Evolutionary conservation across 106 monocot genomes (phyloP), one percentile per base, ranked within the genome.

Genomic region (Phalaenopsis aphrodite): DNA sequence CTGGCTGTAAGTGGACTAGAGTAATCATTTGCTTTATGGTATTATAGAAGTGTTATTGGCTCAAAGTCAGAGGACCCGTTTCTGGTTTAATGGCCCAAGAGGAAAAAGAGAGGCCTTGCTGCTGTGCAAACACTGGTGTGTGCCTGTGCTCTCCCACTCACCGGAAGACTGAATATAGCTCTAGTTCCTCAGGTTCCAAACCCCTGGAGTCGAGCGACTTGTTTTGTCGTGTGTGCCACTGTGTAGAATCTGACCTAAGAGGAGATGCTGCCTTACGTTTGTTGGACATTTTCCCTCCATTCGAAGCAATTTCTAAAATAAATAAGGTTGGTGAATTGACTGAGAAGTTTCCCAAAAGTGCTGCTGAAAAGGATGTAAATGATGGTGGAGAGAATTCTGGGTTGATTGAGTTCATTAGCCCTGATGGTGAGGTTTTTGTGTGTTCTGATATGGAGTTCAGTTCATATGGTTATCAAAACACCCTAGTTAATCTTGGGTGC

Each of bases 171-270:
- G 73, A n/a, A 9, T 57, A 80, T 37, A 65, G 7, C 55, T 66
- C 78, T 58, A 78, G 76, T 42, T 46, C 75, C 74, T 61, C 80
- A 78, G 48, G 64, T 80, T 41, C 6, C 81, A 86, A 89, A 49
- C 82, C 12, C 14, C 52, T 79, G 37, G 87, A 90, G 36, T 82
- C 73, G 9, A 75, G 41, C 39, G 17, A 83, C 21, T 77, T 72
- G 42, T 75, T 93, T 72, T 99, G 99, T 79, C 92, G 99, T 73
- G 93, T 99, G n/a, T 99, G 99, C 79, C 99, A 94, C 12, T 93
- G 93, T 80, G 82, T 78, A 56, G 99, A 99, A 82, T 91, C 91
- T 64, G 99, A 99, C 76, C 79, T 73, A 78, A 86, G 84, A 49
- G 94, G 91, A n/a, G 89, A 93, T 61, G 79, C 84, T 79, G 95